A percentile compares a stretch with the other conserved stretches of the same genome.
phyloP scores from a whole-genome alignment of 139 green algal genomes.

The Pseudopediastrum boryanum region DNA sequence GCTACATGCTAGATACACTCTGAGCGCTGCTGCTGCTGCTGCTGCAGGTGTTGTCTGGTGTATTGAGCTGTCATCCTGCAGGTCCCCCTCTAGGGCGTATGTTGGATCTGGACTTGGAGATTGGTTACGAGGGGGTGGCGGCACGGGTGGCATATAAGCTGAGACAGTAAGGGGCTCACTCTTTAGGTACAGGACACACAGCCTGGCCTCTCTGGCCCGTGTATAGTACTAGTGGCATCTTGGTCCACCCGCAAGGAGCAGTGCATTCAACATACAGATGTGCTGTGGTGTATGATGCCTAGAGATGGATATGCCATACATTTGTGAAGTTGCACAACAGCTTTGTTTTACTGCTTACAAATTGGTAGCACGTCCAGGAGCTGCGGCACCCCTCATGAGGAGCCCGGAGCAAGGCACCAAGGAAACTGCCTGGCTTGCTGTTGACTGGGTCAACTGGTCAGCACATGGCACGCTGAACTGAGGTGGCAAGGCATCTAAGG shows the following conservation, averaged over 20 bases:
- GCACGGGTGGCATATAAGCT: constrained; percentile 22
- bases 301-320: background rate
- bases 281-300: background rate
- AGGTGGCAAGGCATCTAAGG: too few relatives aligned
- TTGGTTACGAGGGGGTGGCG: background rate
- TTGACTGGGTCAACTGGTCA: too few relatives aligned
- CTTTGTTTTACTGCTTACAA: too few relatives aligned
- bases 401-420: too few relatives aligned
- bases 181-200: background rate
- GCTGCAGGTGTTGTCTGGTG: constrained; percentile 7
- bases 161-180: background rate
- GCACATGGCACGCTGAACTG: too few relatives aligned
- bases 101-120: constrained; percentile 23
- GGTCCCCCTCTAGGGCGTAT: constrained; percentile 14
- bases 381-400: too few relatives aligned
- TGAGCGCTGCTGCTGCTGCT: too few relatives aligned
- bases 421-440: too few relatives aligned
- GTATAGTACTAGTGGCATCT: background rate
- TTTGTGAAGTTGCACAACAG: background rate
- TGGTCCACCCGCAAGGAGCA: background rate
- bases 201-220: background rate
- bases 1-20: too few relatives aligned
- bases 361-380: too few relatives aligned
- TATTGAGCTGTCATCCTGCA: background rate
- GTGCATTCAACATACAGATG: background rate